Evolutionary conservation across 495 filamentous ascomycete genomes (phyloP), one percentile per base, ranked within the genome.

Genomic region (Ramalina peruviana): DNA sequence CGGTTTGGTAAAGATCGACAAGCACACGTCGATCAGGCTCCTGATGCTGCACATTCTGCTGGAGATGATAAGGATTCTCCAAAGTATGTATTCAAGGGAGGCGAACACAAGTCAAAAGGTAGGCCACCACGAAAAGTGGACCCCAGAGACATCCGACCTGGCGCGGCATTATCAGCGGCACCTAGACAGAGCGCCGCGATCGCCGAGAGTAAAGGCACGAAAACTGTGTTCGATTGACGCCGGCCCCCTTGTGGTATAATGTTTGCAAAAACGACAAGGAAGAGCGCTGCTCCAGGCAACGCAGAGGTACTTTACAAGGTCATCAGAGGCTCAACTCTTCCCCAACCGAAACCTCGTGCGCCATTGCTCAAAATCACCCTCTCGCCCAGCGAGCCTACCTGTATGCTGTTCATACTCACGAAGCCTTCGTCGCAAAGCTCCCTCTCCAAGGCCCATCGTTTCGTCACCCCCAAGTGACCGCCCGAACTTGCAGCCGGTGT

Each of bases 321-420:
- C 19, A 30, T 41, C 1, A 51, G n/a, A 10, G 41, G 25, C 42
- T 62, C 56, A 9, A 71, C 37, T 44, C 60, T 58, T 23, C 73
- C 73, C 25, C 53, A 63, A 15, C 80, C 72, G 58, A 90, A 94
- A 0, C 87, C 88, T 53, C 83, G 72, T n/a, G 85, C 83, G 0
- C 82, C 86, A 62, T 88, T 94, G 57, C 86, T 92, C 51, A 95
- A 65, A 81, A 85, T 88, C 53, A 86, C 83, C 48, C 77, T 72
- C 61, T 95, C 87, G 3, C 81, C 85, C 56, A 85, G 70, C 5
- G 45, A 48, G 26, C 45, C 45, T 15, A 27, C 45, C 11, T 75
- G 59, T 16, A 95, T 61, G 11, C 75, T 76, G 16, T 72, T 60
- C 2, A 58, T 69, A 10, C 46, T 58, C 16, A 92, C 69, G 2